Percentiles rank a stretch among this genome's conserved stretches.
phyloP scores from a whole-genome alignment of 768 basidiomycete genomes.

The Lactarius psammicola region DNA sequence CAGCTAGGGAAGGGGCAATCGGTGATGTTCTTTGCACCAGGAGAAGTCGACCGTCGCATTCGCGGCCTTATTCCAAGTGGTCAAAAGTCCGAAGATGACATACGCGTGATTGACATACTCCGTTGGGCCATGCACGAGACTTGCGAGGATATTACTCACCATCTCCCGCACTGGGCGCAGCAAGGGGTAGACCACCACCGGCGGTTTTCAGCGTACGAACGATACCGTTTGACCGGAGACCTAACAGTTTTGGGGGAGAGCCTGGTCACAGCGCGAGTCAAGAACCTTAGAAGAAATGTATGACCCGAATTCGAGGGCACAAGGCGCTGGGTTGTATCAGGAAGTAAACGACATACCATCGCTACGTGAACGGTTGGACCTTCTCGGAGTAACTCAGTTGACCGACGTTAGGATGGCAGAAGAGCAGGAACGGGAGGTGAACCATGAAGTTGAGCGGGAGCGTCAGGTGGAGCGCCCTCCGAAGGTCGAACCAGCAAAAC shows the following conservation, averaged over 20 bases:
- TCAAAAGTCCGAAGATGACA: background rate
- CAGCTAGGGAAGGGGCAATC: conserved; percentile 13
- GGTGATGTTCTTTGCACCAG: conserved; percentile 12
- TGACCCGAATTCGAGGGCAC: background rate
- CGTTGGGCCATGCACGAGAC: conserved; percentile 18
- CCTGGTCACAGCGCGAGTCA: conserved; percentile 8
- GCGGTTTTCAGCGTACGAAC: background rate
- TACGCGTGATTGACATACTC: conserved; percentile 5
- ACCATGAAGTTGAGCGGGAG: conserved; percentile 4
- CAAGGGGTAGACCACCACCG: conserved; percentile 10
- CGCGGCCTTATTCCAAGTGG: background rate
- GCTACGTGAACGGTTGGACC: background rate
- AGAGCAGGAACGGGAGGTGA: conserved; percentile 16
- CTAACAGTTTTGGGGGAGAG: background rate
- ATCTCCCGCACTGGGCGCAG: conserved; percentile 13
- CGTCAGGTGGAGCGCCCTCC: background rate
- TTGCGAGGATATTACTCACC: conserved; percentile 6
- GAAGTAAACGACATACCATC: background rate
- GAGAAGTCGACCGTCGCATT: conserved; percentile 11
- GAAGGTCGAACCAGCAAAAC: background rate
- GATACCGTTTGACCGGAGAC: background rate
- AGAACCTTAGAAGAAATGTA: conserved; percentile 9
- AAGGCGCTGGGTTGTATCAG: background rate
- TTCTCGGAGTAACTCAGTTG: conserved; percentile 4
- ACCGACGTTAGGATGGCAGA: conserved; percentile 5